These are phyloP conservation scores for Coniochaeta sp. DNA, from an alignment of 2,329 filamentous ascomycete species.

Conservation along the genomic window DNA sequence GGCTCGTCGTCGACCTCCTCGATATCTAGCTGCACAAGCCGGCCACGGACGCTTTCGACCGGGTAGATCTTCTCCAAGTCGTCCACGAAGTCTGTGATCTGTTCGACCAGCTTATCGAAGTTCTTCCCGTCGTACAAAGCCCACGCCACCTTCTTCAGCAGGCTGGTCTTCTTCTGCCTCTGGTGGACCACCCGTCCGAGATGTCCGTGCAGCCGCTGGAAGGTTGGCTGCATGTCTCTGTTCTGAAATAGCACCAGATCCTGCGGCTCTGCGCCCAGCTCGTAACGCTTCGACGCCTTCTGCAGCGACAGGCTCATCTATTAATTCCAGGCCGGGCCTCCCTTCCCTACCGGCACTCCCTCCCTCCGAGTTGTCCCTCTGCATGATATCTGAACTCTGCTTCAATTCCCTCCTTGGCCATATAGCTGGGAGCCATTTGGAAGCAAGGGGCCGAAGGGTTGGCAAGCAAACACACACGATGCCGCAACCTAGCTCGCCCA, in stretches of 20 bases:
- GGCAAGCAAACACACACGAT: too few relatives aligned
- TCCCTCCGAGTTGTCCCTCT: too few relatives aligned
- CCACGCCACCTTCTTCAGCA: slow-evolving; percentile 16
- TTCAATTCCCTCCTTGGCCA: too few relatives aligned
- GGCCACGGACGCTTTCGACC: slow-evolving; percentile 9
- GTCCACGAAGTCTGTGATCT: slow-evolving; percentile 16
- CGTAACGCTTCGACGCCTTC: slow-evolving; percentile 18
- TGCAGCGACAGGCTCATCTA: slow-evolving; percentile 10
- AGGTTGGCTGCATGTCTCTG: slow-evolving; percentile 1
- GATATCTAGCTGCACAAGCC: slow-evolving; percentile 14
- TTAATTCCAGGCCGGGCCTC: too few relatives aligned
- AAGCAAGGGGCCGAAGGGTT: too few relatives aligned
- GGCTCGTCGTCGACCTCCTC: slow-evolving; percentile 16
- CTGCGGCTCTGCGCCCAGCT: slow-evolving; percentile 4
- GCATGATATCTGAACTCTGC: too few relatives aligned
- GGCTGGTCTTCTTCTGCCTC: slow-evolving; percentile 12
- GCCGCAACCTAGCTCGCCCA: too few relatives aligned
- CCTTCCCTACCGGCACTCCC: too few relatives aligned
- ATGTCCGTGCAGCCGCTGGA: slow-evolving; percentile 2
- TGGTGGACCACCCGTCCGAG: slow-evolving; percentile 4
- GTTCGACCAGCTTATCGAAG: slow-evolving; percentile 14
- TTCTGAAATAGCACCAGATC: slow-evolving; percentile 7
- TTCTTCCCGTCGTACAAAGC: slow-evolving; percentile 16
- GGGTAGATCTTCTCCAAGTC: slow-evolving; percentile 18
- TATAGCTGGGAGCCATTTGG: too few relatives aligned